phyloP scores from a whole-genome alignment of 345 rosid species.

The Dimocarpus longan region DNA sequence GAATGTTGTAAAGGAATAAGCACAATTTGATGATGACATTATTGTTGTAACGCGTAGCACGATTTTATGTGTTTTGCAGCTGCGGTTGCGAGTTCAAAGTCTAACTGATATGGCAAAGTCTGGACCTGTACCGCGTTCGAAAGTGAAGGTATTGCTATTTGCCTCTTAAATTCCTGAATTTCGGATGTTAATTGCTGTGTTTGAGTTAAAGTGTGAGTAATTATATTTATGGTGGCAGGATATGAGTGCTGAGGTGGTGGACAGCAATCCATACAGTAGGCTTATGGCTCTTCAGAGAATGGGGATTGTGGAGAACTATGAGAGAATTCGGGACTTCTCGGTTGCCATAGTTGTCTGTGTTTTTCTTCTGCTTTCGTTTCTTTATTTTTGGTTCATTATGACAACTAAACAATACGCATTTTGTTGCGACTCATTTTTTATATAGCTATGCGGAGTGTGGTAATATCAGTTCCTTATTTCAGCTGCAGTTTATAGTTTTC shows the following conservation, averaged over 20 bases:
- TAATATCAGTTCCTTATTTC: not conserved
- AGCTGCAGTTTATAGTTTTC: not conserved
- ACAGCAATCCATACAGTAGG: slow-evolving; percentile 96
- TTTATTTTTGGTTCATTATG: not conserved
- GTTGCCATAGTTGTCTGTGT: slow-evolving; percentile 94
- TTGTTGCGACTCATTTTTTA: not conserved
- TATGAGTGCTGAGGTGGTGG: slow-evolving; percentile 94
- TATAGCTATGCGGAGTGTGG: not conserved
- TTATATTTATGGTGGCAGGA: slow-evolving; percentile 51
- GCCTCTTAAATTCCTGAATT: not conserved
- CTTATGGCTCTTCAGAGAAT: slow-evolving; percentile 99
- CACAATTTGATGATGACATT: not conserved
- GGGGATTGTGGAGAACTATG: slow-evolving; percentile 93
- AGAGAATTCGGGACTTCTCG: slow-evolving; percentile 82
- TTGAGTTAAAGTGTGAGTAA: slow-evolving; percentile 1
- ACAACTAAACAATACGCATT: not conserved
- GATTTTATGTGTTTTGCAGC: slow-evolving; percentile 37
- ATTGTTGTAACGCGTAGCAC: not conserved
- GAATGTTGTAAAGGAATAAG: not conserved
- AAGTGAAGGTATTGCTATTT: slow-evolving; percentile 77
- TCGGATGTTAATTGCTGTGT: not conserved
- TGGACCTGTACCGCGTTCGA: slow-evolving; percentile 60
- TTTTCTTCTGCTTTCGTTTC: slow-evolving; percentile 35
- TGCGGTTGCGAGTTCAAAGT: slow-evolving; percentile 57
- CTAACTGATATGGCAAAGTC: slow-evolving; percentile 54